phyloP scores from a whole-genome alignment of 164 flowering plant species.

The Piper betle region DNA sequence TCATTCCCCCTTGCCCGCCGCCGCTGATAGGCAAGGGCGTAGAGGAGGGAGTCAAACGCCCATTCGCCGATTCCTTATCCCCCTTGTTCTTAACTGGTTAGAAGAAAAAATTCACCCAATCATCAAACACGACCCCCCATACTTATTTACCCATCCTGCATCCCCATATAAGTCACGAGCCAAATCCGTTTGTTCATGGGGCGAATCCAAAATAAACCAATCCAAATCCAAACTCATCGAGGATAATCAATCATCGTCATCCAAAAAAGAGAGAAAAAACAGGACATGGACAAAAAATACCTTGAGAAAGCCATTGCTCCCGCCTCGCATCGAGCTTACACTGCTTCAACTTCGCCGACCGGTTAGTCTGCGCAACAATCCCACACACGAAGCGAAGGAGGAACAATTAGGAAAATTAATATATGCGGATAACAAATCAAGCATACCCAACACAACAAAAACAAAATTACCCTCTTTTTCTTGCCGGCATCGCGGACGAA shows the following conservation, averaged over 20 bases:
- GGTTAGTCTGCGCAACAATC: constrained; percentile 38
- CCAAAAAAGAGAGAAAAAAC: background rate
- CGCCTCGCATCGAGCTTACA: constrained; percentile 80
- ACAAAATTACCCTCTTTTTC: constrained; percentile 54
- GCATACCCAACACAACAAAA: constrained; percentile 1
- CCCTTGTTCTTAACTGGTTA: constrained; percentile 17
- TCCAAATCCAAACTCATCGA: background rate
- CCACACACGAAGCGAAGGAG: background rate
- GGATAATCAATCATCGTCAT: background rate
- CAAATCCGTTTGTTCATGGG: background rate
- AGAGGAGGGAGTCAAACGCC: constrained; percentile 12
- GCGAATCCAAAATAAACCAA: background rate
- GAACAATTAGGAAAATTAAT: background rate
- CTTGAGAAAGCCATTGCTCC: constrained; percentile 61
- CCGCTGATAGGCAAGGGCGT: constrained; percentile 5
- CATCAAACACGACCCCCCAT: no score
- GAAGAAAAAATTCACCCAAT: background rate
- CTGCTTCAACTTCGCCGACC: constrained; percentile 81
- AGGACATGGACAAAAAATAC: background rate
- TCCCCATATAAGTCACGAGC: background rate
- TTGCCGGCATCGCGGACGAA: constrained; percentile 39
- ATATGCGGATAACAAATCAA: background rate
- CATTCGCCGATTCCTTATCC: constrained; percentile 27
- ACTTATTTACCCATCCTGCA: background rate
- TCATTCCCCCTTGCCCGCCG: constrained; percentile 6